Conservation (phyloP, 306 rosid species). For the Amphicarpaea edgeworthii region DNA sequence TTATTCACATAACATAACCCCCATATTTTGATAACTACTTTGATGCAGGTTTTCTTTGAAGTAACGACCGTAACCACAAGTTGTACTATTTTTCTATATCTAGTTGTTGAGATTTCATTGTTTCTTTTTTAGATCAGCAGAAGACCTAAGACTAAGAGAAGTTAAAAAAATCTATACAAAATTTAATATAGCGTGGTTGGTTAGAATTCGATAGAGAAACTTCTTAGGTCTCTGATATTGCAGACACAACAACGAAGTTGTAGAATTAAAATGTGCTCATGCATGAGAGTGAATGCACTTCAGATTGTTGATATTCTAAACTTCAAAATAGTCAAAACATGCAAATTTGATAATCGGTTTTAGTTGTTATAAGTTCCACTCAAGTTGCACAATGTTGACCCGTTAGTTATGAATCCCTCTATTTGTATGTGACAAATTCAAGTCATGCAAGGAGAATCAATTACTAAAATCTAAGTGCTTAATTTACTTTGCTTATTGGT, state of each 20-base stretch:
- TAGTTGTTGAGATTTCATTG: conserved; percentile 42
- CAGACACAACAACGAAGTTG: conserved; percentile 12
- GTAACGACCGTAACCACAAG: conserved; percentile 24
- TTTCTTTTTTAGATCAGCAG: background rate
- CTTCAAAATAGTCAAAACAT: conserved; percentile 36
- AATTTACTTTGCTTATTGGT: background rate
- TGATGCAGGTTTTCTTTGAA: conserved; percentile 41
- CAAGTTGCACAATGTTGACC: conserved; percentile 43
- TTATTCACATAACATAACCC: conserved; percentile 49
- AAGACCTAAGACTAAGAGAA: conserved; percentile 35
- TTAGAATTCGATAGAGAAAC: background rate
- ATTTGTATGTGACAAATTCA: background rate
- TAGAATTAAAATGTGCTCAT: background rate
- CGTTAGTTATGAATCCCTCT: conserved; percentile 12
- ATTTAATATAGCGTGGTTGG: background rate
- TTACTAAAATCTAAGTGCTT: conserved; percentile 4
- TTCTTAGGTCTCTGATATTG: conserved; percentile 26
- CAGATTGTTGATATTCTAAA: background rate
- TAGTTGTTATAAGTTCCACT: conserved; percentile 38
- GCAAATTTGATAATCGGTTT: conserved; percentile 31
- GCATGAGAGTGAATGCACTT: conserved; percentile 5
- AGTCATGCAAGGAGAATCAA: background rate
- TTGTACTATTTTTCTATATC: background rate
- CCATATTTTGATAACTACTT: conserved; percentile 46
- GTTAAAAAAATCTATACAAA: background rate